These are phyloP conservation scores for Colletotrichum musae DNA, from an alignment of 2,329 filamentous ascomycete genomes.

Conservation along the genomic window DNA sequence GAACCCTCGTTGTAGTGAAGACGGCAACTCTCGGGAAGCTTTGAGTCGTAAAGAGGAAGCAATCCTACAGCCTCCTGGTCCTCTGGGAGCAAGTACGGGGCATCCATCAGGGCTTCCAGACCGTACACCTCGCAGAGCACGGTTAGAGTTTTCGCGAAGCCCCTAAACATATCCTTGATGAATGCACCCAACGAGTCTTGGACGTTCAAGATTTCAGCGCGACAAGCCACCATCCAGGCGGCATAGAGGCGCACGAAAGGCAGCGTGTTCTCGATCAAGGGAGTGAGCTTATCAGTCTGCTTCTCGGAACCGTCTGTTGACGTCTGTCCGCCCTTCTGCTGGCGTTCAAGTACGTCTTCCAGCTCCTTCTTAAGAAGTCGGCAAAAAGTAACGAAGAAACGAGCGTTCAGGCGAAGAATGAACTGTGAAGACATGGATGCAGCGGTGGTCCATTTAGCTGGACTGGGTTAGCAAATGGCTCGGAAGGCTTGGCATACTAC, in stretches of 20 bases:
- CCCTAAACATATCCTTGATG: conserved; percentile 62
- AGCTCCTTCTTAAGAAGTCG: conserved; percentile 80
- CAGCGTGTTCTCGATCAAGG: conserved; percentile 60
- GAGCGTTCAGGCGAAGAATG: conserved; percentile 83
- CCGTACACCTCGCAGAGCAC: conserved; percentile 63
- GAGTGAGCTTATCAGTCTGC: conserved; percentile 51
- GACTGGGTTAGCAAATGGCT: conserved; percentile 13
- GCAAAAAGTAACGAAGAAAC: conserved; percentile 81
- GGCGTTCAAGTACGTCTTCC: conserved; percentile 60
- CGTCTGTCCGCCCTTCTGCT: conserved; percentile 49
- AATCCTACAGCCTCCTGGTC: conserved; percentile 64
- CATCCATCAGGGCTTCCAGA: conserved; percentile 54
- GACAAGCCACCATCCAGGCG: conserved; percentile 66
- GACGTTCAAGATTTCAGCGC: conserved; percentile 62
- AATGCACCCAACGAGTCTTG: conserved; percentile 60
- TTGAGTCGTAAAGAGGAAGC: conserved; percentile 56
- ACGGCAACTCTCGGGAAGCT: conserved; percentile 57
- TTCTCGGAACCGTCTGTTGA: conserved; percentile 41
- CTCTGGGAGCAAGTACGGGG: conserved; percentile 66
- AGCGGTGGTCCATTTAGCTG: conserved; percentile 62
- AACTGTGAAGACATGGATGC: conserved; percentile 70
- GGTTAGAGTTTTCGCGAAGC: conserved; percentile 62
- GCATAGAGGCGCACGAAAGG: conserved; percentile 68
- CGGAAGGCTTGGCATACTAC: conserved; percentile 41
- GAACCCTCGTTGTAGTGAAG: conserved; percentile 53